Base-by-base conservation (phyloP, 2,329 filamentous ascomycete genomes). In the Macroventuria anomochaeta region DNA sequence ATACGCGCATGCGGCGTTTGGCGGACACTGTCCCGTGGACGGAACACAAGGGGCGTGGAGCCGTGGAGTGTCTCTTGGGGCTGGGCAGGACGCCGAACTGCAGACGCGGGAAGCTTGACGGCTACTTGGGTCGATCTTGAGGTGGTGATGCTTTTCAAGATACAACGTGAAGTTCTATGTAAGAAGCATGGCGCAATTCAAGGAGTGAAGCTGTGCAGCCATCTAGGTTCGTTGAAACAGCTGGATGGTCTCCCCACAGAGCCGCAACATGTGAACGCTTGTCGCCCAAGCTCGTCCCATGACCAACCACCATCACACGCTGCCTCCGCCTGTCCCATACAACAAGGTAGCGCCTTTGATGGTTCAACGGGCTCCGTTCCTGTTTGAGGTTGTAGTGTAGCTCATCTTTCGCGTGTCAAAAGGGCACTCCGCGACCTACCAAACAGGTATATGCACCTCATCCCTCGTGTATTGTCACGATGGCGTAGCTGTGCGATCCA, bases 211-310 rank as follows among this genome's bases (percentile, higher is more conserved):
- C 31, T 39, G 48, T 20, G 25, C 32, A 33, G 31, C 23, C 20
- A 5, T 37, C 37, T 15, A 31, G 49, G 20, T 17, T 6, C 37
- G 25, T 36, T 15, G 29, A 7, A 5, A 38, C 25, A 44, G 47
- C 47, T 51, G 33, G 38, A 29, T 39, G 23, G 39, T 29, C 25
- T 38, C 57, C 55, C 59, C 63, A 62, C 65, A 68, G 63, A 68
- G 62, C 63, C 65, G 58, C 63, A 68, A 42, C 52, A 46, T 41
- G 36, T 43, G 50, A 32, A 37, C 21, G 23, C 43, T 31, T 13
- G 36, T 53, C 44, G 47, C 41, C 46, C 48, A 48, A 53, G 46
- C 50, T 47, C 28, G n/a, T 28, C 32, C 39, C 53, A 39, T 44
- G 42, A 40, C 55, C 54, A 37, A 52, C 48, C 44, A 52, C 25